Evolutionary conservation across 345 rosid genomes (phyloP).

Genomic region (Sonneratia alba): DNA sequence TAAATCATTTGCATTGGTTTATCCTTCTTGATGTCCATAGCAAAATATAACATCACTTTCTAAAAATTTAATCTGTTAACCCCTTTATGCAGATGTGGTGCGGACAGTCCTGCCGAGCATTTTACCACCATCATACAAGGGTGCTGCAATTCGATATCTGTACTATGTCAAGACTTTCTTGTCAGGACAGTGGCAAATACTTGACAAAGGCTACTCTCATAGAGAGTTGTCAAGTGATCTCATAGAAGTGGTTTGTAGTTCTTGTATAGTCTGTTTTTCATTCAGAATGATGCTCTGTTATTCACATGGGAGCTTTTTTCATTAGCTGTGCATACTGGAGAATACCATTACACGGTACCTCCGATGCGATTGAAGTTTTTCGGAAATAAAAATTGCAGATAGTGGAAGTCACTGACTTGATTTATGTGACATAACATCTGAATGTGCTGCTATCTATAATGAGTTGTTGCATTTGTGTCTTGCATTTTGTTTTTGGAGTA

Average conservation of each 20-base stretch:
- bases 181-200: slow-evolving; percentile 49
- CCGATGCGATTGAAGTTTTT: neutral
- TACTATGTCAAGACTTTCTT: slow-evolving; percentile 65
- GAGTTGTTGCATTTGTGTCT: neutral
- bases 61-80: slow-evolving; percentile 3
- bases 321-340: neutral
- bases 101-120: slow-evolving; percentile 57
- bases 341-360: neutral
- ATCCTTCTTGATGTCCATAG: neutral
- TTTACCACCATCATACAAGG: slow-evolving; percentile 84
- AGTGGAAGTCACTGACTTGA: neutral
- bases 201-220: slow-evolving; percentile 51
- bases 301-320: too few species aligned
- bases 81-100: slow-evolving; percentile 48
- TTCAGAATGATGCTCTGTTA: neutral
- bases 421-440: neutral
- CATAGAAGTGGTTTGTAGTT: slow-evolving; percentile 53
- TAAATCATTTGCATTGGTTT: neutral
- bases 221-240: slow-evolving; percentile 35
- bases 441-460: neutral
- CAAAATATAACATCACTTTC: neutral
- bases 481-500: neutral
- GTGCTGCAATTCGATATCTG: slow-evolving; percentile 75
- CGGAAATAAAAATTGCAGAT: neutral
- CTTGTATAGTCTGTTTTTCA: slow-evolving; percentile 3